Conservation (phyloP, 2,329 filamentous ascomycete genomes). For the Beauveria australis region DNA sequence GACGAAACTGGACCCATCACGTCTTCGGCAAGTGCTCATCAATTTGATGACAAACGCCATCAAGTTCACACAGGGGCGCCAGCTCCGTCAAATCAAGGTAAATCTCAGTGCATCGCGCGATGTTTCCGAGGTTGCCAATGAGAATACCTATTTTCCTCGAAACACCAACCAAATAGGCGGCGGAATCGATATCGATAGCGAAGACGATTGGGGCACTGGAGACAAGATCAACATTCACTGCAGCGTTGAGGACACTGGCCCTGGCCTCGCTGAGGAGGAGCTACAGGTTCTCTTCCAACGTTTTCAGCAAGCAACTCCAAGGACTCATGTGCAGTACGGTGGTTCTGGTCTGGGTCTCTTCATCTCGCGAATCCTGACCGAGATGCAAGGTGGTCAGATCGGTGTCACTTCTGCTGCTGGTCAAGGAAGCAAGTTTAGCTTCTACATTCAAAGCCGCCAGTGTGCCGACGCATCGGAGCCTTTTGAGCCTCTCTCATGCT, state of each 20-base stretch:
- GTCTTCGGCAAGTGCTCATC: constrained; percentile 66
- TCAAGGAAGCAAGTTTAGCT: constrained; percentile 65
- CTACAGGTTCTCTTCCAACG: constrained; percentile 59
- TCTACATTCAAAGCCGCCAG: constrained; percentile 64
- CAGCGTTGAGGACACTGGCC: constrained; percentile 63
- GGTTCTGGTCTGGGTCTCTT: constrained; percentile 65
- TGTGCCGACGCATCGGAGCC: constrained; percentile 33
- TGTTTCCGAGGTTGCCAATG: constrained; percentile 31
- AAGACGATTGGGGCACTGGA: constrained; percentile 62
- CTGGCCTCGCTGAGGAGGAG: constrained; percentile 56
- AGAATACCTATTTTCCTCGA: constrained; percentile 39
- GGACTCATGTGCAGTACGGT: constrained; percentile 65
- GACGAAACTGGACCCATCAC: constrained; percentile 67
- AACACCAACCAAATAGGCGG: constrained; percentile 28
- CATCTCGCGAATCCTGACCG: constrained; percentile 67
- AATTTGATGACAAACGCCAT: constrained; percentile 65
- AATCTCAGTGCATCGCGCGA: constrained; percentile 55
- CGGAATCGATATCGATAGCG: constrained; percentile 37
- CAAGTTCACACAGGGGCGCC: constrained; percentile 56
- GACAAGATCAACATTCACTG: constrained; percentile 66
- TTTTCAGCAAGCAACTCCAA: constrained; percentile 59
- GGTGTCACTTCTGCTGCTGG: constrained; percentile 61
- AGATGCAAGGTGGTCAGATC: constrained; percentile 71
- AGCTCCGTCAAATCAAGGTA: constrained; percentile 52
- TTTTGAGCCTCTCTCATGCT: constrained; percentile 27